phyloP scores from a whole-genome alignment of 1,139 yeast genomes.

The Diutina neorugosa region DNA sequence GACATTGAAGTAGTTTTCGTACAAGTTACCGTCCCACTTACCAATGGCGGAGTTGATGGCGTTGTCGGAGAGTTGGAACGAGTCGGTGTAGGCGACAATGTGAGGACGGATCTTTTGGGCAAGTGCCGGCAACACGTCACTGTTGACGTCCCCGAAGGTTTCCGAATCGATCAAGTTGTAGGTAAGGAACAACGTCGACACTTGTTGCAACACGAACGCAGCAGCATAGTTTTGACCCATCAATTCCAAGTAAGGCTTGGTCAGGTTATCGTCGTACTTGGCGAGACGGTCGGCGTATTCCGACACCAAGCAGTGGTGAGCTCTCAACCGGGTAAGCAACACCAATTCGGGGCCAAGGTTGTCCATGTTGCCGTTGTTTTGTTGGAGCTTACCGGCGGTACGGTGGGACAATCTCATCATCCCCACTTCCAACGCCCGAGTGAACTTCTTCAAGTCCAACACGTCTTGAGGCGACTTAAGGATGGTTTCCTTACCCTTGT shows the following conservation, averaged over 20 bases:
- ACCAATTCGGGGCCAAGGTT: conserved; percentile 9
- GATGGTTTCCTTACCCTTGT: conserved; percentile 8
- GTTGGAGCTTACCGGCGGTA: conserved; percentile 12
- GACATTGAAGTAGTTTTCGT: conserved; percentile 56
- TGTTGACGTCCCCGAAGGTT: conserved; percentile 21
- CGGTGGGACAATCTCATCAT: conserved; percentile 12
- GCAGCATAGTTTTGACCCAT: conserved; percentile 15
- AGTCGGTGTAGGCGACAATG: conserved; percentile 73
- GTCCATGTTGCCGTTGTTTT: conserved; percentile 10
- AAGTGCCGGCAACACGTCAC: conserved; percentile 22
- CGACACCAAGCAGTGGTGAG: conserved; percentile 10
- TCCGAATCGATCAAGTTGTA: conserved; percentile 23
- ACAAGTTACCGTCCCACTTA: conserved; percentile 73
- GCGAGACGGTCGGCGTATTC: conserved; percentile 10
- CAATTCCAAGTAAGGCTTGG: conserved; percentile 13
- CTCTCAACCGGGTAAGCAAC: conserved; percentile 9
- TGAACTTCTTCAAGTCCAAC: conserved; percentile 18
- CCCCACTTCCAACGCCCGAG: conserved; percentile 10
- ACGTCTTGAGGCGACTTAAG: conserved; percentile 24
- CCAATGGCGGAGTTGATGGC: conserved; percentile 83
- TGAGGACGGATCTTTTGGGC: conserved; percentile 47
- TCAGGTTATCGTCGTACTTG: conserved; percentile 9
- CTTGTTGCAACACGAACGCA: conserved; percentile 22
- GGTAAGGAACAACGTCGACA: conserved; percentile 29
- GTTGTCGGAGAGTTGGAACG: conserved; percentile 78